Conservation (phyloP, 2,329 filamentous ascomycete genomes). For the Scedosporium boydii region DNA sequence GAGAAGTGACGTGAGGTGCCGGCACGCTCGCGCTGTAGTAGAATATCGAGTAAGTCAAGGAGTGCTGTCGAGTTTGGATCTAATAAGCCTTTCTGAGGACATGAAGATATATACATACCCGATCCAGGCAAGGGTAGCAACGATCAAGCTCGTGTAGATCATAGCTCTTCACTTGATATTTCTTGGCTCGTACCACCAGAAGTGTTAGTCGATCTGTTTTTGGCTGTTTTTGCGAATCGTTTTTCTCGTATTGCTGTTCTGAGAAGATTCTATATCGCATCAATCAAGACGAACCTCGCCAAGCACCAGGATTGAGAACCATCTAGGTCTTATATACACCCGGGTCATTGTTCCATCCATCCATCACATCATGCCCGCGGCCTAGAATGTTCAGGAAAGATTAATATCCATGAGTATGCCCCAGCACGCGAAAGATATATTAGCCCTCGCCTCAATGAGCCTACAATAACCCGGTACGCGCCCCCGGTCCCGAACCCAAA, state of each 20-base stretch:
- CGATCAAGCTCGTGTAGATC: not conserved
- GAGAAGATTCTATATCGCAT: too few relatives aligned
- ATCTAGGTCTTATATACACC: too few relatives aligned
- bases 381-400: slow-evolving; percentile 1
- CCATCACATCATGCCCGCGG: not conserved
- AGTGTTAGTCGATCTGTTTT: not conserved
- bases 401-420: not conserved
- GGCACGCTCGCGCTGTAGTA: not conserved
- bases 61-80: not conserved
- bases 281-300: not conserved
- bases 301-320: not conserved
- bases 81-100: not conserved
- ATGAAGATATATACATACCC: not conserved
- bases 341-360: too few relatives aligned
- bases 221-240: too few relatives aligned
- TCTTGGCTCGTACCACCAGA: not conserved
- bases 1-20: not conserved
- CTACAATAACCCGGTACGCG: too few relatives aligned
- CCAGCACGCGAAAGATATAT: not conserved
- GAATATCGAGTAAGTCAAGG: not conserved
- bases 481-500: too few relatives aligned
- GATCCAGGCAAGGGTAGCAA: not conserved
- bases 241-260: too few relatives aligned
- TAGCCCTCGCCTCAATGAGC: not conserved
- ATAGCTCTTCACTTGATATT: not conserved